Evolutionary conservation across 2,329 filamentous ascomycete genomes (phyloP).

Genomic region (Sphaerulina populicola): DNA sequence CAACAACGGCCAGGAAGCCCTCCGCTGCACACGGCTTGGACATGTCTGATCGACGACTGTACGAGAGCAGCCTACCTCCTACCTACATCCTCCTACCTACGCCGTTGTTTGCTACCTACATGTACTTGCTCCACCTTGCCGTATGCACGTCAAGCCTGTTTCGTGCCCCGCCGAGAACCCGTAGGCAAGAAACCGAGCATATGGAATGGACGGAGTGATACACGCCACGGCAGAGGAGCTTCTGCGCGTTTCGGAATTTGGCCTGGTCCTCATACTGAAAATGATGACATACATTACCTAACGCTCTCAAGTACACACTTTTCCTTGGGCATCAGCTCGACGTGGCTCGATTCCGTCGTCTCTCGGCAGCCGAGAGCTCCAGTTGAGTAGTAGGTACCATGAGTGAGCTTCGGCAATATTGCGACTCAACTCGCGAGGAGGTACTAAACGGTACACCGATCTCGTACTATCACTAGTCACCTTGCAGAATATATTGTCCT

Average conservation of each 20-base stretch:
- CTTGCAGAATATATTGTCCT: background rate
- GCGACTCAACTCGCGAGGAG: background rate
- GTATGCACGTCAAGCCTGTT: conserved; percentile 15
- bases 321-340: background rate
- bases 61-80: background rate
- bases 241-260: background rate
- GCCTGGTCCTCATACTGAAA: background rate
- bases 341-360: background rate
- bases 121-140: background rate
- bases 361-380: background rate
- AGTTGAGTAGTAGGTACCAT: background rate
- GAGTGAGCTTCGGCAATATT: background rate
- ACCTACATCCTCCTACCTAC: no score
- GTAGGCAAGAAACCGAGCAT: conserved; percentile 10
- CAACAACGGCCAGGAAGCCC: conserved; percentile 4
- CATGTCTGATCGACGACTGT: background rate
- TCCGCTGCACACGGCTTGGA: conserved; percentile 1
- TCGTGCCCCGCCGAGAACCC: conserved; percentile 9
- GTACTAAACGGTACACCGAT: background rate
- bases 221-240: background rate
- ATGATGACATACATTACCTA: background rate
- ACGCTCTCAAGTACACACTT: background rate
- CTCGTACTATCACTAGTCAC: background rate
- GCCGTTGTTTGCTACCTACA: conserved; percentile 15
- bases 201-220: conserved; percentile 2